phyloP scores from a whole-genome alignment of 768 basidiomycete species.

The Lactifluus echinatus region DNA sequence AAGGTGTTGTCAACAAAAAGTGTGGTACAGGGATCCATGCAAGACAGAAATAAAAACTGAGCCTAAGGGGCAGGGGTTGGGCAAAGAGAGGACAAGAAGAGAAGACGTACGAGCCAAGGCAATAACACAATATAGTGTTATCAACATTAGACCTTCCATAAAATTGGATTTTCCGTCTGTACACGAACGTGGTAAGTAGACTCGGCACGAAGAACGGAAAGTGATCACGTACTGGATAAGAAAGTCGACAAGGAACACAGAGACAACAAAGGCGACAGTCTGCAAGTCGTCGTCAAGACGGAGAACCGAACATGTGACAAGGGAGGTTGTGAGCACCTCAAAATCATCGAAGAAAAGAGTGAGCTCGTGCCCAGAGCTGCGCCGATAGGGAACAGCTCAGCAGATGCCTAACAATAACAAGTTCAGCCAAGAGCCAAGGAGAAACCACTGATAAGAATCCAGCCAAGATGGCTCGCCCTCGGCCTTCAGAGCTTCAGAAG shows the following conservation, averaged over 20 bases:
- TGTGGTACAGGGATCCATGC: background rate
- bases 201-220: background rate
- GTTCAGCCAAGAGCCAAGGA: constrained; percentile 65
- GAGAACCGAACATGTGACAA: background rate
- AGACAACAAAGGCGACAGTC: constrained; percentile 81
- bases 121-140: constrained; percentile 71
- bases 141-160: constrained; percentile 81
- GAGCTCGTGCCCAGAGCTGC: constrained; percentile 56
- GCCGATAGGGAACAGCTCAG: constrained; percentile 4
- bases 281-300: constrained; percentile 23
- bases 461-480: constrained; percentile 57
- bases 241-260: constrained; percentile 80
- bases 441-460: constrained; percentile 48
- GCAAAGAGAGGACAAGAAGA: background rate
- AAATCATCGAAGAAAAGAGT: constrained; percentile 83
- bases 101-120: constrained; percentile 60
- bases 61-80: background rate
- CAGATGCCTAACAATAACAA: constrained; percentile 45
- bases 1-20: background rate
- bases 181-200: background rate
- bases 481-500: constrained; percentile 43
- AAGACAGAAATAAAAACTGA: background rate
- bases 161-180: constrained; percentile 84
- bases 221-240: constrained; percentile 51
- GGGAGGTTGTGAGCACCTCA: constrained; percentile 41